Percentiles rank a stretch among this genome's conserved stretches.
Conservation (phyloP, 306 rosid species). For the Astragalus membranaceus region DNA sequence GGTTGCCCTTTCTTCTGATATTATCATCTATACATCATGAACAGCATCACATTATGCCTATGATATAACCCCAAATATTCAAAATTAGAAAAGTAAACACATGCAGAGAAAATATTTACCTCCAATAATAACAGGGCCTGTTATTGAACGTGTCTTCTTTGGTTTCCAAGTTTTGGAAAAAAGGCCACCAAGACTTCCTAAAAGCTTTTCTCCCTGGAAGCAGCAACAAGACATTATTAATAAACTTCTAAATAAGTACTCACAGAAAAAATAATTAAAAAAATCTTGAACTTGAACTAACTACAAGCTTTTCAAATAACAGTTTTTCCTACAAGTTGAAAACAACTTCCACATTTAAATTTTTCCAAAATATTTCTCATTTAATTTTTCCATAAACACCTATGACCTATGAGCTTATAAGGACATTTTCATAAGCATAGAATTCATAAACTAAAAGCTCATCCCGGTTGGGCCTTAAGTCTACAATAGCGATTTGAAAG, state of each 20-base stretch:
- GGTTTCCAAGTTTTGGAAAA: slow-evolving; percentile 99
- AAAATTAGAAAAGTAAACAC: neutral
- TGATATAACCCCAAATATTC: neutral
- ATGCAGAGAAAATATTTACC: slow-evolving; percentile 41
- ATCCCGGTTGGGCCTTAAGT: neutral
- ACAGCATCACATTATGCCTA: neutral
- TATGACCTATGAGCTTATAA: no score
- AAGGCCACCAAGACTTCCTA: slow-evolving; percentile 96
- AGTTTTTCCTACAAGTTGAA: no score
- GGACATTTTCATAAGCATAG: no score
- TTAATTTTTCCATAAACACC: neutral
- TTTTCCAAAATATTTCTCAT: no score
- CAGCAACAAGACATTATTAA: neutral
- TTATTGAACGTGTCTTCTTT: slow-evolving; percentile 66
- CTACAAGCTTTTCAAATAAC: no score
- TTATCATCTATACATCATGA: slow-evolving; percentile 46
- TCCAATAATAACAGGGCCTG: slow-evolving; percentile 66
- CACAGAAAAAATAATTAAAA: no score
- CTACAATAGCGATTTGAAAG: neutral
- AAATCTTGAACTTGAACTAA: no score
- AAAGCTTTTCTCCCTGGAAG: slow-evolving; percentile 88
- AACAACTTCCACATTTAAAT: neutral
- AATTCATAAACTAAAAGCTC: neutral
- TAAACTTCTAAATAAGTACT: no score
- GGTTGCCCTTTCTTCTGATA: slow-evolving; percentile 43